These are phyloP conservation scores for Penicillium canariense DNA, from an alignment of 495 filamentous ascomycete species.

Conservation along the genomic window DNA sequence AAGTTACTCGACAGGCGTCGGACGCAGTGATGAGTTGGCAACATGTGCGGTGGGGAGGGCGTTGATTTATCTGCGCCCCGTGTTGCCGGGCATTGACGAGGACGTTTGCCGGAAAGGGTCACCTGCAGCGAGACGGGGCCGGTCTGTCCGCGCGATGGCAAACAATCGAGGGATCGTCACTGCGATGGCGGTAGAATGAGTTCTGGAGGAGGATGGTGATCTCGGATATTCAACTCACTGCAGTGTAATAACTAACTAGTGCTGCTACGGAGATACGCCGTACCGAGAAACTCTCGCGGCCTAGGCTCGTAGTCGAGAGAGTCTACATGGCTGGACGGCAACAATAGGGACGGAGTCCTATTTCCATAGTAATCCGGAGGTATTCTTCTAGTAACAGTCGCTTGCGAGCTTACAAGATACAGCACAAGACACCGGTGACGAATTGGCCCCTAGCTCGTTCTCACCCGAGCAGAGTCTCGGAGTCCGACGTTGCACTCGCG, in stretches of 20 bases:
- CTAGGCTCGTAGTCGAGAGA: too few relatives aligned
- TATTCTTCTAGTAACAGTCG: neutral
- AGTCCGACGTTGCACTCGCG: constrained; percentile 9
- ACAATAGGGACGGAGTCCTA: too few relatives aligned
- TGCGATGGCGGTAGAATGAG: neutral
- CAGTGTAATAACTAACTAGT: too few relatives aligned
- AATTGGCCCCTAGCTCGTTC: neutral
- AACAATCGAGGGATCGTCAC: constrained; percentile 1
- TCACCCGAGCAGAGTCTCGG: neutral
- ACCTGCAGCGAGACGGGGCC: constrained; percentile 19
- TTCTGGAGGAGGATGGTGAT: too few relatives aligned
- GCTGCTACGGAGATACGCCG: too few relatives aligned
- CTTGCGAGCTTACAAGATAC: neutral
- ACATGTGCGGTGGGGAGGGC: constrained; percentile 41
- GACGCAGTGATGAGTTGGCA: constrained; percentile 93
- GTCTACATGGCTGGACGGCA: too few relatives aligned
- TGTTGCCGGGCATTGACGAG: constrained; percentile 13
- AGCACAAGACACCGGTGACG: neutral
- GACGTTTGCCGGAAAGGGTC: constrained; percentile 22
- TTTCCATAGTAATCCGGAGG: neutral
- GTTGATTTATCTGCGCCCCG: constrained; percentile 19
- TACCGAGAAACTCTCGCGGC: too few relatives aligned
- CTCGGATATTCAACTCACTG: too few relatives aligned
- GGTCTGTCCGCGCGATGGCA: constrained; percentile 3
- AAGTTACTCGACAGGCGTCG: constrained; percentile 48